Evolutionary conservation across 306 rosid genomes (phyloP).

Genomic region (Dalbergia cochinchinensis): DNA sequence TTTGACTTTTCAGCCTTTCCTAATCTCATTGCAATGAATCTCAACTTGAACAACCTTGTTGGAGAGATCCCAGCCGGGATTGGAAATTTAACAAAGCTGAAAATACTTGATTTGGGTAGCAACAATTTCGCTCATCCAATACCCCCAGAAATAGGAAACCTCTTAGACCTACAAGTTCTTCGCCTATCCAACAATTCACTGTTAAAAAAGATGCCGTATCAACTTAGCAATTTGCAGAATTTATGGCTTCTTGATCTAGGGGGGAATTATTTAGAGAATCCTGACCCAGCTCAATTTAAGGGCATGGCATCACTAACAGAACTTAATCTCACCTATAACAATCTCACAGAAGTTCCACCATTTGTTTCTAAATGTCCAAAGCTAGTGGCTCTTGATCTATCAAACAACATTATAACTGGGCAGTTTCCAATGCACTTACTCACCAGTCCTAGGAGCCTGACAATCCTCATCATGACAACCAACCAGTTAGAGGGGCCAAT

Average conservation of each 20-base stretch:
- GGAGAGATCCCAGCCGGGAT: conserved; percentile 40
- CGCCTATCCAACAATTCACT: conserved; percentile 32
- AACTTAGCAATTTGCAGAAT: conserved; percentile 48
- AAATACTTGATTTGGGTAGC: conserved; percentile 43
- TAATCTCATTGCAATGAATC: conserved; percentile 32
- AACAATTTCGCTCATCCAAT: conserved; percentile 35
- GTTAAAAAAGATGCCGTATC: conserved; percentile 33
- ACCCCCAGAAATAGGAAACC: conserved; percentile 43
- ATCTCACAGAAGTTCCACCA: conserved; percentile 32
- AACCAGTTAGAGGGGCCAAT: conserved; percentile 29
- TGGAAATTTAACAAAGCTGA: conserved; percentile 39
- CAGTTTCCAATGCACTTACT: conserved; percentile 31
- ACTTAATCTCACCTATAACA: conserved; percentile 29
- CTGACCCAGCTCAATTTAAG: conserved; percentile 39
- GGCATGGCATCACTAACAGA: conserved; percentile 39
- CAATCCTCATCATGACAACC: conserved; percentile 1
- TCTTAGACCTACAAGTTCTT: conserved; percentile 41
- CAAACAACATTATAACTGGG: conserved; percentile 35
- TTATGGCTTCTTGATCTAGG: conserved; percentile 40
- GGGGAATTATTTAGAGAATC: conserved; percentile 37
- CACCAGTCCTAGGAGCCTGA: conserved; percentile 34
- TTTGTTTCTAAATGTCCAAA: conserved; percentile 44
- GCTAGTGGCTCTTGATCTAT: conserved; percentile 41
- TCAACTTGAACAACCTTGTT: conserved; percentile 42
- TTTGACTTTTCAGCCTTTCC: conserved; percentile 39